phyloP scores from a whole-genome alignment of 2,329 filamentous ascomycete genomes.

The Teratosphaeriaceae sp. region DNA sequence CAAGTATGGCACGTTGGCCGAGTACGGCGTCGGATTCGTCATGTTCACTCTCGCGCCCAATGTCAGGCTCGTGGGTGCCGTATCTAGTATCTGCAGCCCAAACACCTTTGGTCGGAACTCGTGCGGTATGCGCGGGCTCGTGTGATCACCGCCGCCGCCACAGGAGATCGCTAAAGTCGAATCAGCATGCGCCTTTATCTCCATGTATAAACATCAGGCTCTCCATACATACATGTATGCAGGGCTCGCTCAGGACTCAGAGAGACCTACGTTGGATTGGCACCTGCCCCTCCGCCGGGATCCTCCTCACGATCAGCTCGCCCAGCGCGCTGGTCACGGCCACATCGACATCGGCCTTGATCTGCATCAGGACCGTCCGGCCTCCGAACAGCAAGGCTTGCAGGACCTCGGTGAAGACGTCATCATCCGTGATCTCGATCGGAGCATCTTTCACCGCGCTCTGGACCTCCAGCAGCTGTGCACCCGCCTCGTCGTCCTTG shows the following conservation, averaged over 20 bases:
- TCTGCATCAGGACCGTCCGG: conserved; percentile 61
- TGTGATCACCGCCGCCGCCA: background rate
- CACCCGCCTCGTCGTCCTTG: conserved; percentile 36
- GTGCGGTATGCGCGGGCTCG: conserved; percentile 7
- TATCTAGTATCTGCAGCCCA: conserved; percentile 65
- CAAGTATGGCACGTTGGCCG: conserved; percentile 71
- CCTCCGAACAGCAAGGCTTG: conserved; percentile 71
- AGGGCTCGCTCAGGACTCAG: too few species aligned
- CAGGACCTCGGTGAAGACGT: conserved; percentile 75
- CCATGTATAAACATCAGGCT: too few species aligned
- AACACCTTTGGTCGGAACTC: conserved; percentile 57
- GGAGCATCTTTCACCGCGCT: conserved; percentile 73
- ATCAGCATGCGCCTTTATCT: conserved; percentile 10
- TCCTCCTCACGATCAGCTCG: conserved; percentile 68
- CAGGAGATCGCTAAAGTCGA: conserved; percentile 2
- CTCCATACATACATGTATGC: too few species aligned
- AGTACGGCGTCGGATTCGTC: conserved; percentile 85
- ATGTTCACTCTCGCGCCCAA: conserved; percentile 70
- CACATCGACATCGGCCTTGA: conserved; percentile 77
- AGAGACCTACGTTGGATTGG: conserved; percentile 86
- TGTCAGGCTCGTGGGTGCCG: conserved; percentile 62
- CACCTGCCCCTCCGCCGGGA: conserved; percentile 77
- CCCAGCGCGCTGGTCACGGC: conserved; percentile 77
- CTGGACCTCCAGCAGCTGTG: conserved; percentile 62
- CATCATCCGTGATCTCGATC: conserved; percentile 71